Base-by-base conservation (phyloP, 495 filamentous ascomycete genomes). In the Usnea hakonensis region DNA sequence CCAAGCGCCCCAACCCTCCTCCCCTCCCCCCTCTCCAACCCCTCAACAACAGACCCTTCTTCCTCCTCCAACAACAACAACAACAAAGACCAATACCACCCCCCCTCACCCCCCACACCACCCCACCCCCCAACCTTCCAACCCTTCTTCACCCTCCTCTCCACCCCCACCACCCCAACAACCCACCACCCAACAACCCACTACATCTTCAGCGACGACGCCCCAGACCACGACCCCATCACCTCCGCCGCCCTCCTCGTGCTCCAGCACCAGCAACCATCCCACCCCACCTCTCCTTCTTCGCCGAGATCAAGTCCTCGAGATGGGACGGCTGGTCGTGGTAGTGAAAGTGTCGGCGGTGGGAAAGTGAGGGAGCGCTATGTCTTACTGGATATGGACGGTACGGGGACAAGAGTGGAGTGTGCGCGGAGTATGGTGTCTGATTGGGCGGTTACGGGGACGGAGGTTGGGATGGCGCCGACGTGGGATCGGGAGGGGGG, bases 121-220 rank as follows among this genome's bases (percentile, higher is more conserved):
- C 57, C 62, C 36, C 55, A 30, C 28, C 63, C 23, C 61, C 64
- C 61, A 61, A 32, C 68, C 67, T 77, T 79, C 66, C 73, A 76
- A 56, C 78, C 79, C 40, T 80, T 83, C 76, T 81, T 82, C 78
- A 81, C 75, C 60, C 71, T 83, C 60, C 76, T 81, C 67, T 76
- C 80, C 69, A 78, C 77, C 68, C 68, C 72, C 56, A 73, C 74
- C 64, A 74, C 72, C 30, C 70, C 71, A 30, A 76, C 74, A 55
- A 76, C 90, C 74, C 80, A 93, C 73, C 92, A 95, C 64, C 84
- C 86, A 26, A 84, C 80, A 44, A 85, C 96, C 3, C 90, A 93
- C 78, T 97, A 97, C 76, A 83, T 96, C 63, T 97, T 95, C 76
- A 81, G 80, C 65, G 88, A 92, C 69, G 90, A 95, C 73, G 83